These are phyloP conservation scores for Solanum medicagineum DNA, from an alignment of 257 asterid genomes.

Conservation along the genomic window DNA sequence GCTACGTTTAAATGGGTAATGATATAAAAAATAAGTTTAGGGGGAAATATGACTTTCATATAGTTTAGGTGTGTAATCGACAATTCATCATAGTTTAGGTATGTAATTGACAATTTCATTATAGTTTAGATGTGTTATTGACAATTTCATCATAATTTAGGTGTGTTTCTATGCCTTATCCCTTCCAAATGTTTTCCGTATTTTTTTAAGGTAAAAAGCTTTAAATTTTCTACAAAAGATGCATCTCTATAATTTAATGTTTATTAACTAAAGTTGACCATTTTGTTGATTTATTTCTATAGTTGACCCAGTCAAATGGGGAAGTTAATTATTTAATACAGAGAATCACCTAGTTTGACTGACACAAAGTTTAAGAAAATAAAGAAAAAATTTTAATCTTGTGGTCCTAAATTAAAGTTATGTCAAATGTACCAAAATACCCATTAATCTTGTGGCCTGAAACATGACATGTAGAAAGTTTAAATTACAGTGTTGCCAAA, in stretches of 20 bases:
- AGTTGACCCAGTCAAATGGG: not conserved
- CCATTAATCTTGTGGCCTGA: no score
- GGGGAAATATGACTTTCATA: fast-evolving
- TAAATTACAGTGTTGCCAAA: no score
- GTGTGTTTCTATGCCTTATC: not conserved
- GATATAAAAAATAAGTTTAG: not conserved
- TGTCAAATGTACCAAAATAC: no score
- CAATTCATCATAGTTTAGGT: not conserved
- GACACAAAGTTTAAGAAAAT: no score
- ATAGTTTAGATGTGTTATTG: not conserved
- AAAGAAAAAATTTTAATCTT: no score
- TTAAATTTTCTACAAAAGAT: not conserved
- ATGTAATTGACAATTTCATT: not conserved
- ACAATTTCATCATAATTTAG: not conserved
- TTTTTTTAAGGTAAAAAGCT: not conserved
- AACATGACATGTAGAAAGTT: no score
- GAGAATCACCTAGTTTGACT: not conserved
- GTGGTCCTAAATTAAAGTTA: no score
- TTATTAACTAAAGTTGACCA: not conserved
- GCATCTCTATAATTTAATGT: not conserved
- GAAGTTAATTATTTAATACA: not conserved
- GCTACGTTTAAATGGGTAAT: not conserved
- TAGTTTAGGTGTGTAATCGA: not conserved
- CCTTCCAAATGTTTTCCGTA: not conserved
- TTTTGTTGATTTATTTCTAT: not conserved